Evolutionary conservation across 2,329 filamentous ascomycete genomes (phyloP), one percentile per base, ranked within the genome.

Genomic region (Sclerotinia sclerotiorum): DNA sequence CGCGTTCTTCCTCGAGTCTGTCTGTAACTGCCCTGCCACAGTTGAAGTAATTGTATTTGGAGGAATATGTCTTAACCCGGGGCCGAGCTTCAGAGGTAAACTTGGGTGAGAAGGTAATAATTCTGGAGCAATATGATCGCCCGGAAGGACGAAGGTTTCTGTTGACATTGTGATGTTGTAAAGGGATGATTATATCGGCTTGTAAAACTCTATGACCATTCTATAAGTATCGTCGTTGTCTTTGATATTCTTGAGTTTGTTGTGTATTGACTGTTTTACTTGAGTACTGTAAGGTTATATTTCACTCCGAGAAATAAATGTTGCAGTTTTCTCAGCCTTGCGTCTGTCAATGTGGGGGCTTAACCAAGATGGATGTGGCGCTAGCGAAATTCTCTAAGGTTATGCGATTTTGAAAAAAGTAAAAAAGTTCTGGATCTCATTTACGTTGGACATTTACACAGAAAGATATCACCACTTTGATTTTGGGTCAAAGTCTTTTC

Each of bases 31-130:
- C 74, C 88, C 89, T 67, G 87, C 85, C 71, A 91, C 84, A 67
- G 88, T 88, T 71, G 90, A 83, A 71, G 89, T 84, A 74, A 95
- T 88, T 51, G 87, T 88, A 73, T 85, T 86, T n/a, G 91, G 90
- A 55, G 92, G 91, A 69, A 93, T 88, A 79, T 96, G 89, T 70
- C 90, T 90, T 68, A 97, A 84, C 67, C 94, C 94, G 21, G 93
- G 91, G 39, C 94, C 94, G 35, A 97, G 85, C 68, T 91, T 92
- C 71, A 97, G 83, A 51, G 92, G 87, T 70, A 87, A 83, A 73
- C 89, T 92, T 60, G 85, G 84, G 71, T 90, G 84, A 42, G 86
- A 86, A 2, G 92, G 92, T 49, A 97, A 84, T 48, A 85, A 80
- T 35, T 85, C 83, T 1, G 85, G 78, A 69, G 92, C 87, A 57